phyloP scores from a whole-genome alignment of 768 basidiomycete genomes.

The Xerocomellus intermedius region DNA sequence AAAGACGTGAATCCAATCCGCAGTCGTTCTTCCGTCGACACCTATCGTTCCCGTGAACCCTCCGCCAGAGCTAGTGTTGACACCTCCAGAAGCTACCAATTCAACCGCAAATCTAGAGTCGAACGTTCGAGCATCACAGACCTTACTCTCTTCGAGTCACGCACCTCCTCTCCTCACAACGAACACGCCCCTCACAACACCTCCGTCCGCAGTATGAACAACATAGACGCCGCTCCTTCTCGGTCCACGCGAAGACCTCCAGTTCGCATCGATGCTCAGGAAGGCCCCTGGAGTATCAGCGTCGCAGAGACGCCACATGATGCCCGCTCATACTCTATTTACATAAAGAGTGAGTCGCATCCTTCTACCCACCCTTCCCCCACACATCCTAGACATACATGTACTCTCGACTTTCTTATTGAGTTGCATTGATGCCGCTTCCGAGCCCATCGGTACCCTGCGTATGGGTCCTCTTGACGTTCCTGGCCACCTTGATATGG shows the following conservation, averaged over 20 bases:
- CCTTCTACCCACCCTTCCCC: constrained; percentile 24
- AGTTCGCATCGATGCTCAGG: constrained; percentile 68
- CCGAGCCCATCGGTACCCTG: constrained; percentile 28
- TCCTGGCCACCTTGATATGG: constrained; percentile 14
- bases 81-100: constrained; percentile 38
- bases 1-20: constrained; percentile 34
- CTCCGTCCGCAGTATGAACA: constrained; percentile 42
- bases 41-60: constrained; percentile 26
- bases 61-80: constrained; percentile 45
- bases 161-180: constrained; percentile 31
- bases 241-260: constrained; percentile 46
- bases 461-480: constrained; percentile 14
- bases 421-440: constrained; percentile 21
- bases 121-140: constrained; percentile 40
- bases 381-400: constrained; percentile 16
- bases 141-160: constrained; percentile 42
- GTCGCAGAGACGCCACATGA: constrained; percentile 84
- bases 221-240: constrained; percentile 42
- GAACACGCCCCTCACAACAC: constrained; percentile 31
- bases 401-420: constrained; percentile 20
- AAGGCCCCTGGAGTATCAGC: constrained; percentile 85
- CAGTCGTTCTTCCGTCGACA: constrained; percentile 30
- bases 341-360: constrained; percentile 78
- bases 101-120: constrained; percentile 35
- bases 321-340: constrained; percentile 67